phyloP scores from a whole-genome alignment of 179 eudicot genomes.

The Nepenthes alata region DNA sequence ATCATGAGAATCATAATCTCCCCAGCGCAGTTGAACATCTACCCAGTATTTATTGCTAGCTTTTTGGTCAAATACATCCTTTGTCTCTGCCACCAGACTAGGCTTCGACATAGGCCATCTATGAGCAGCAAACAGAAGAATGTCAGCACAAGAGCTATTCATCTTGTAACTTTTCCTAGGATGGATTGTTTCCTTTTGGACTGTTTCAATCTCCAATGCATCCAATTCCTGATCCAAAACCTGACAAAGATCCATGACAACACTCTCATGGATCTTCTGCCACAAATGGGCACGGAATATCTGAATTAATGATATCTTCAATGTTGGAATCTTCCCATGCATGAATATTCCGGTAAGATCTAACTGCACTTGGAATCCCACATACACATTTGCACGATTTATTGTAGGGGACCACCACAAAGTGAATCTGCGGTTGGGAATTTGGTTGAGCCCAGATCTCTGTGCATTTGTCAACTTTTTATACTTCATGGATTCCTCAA shows the following conservation, averaged over 20 bases:
- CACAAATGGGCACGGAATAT: constrained; percentile 99
- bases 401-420: constrained; percentile 99
- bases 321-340: constrained; percentile 97
- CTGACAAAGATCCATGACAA: constrained; percentile 99
- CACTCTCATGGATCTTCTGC: constrained; percentile 99
- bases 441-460: constrained; percentile 96
- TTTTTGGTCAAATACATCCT: constrained; percentile 98
- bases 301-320: constrained; percentile 92
- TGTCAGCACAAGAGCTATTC: constrained; percentile 98
- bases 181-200: constrained; percentile 98
- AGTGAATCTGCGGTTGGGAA: constrained; percentile 96
- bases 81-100: constrained; percentile 91
- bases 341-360: constrained; percentile 97
- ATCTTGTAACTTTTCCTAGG: constrained; percentile 98
- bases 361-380: constrained; percentile 98
- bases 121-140: constrained; percentile 96
- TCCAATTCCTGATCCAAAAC: constrained; percentile 97
- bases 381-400: constrained; percentile 95
- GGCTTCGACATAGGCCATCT: constrained; percentile 99
- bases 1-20: constrained; percentile 98
- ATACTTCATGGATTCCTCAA: constrained; percentile 99
- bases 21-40: constrained; percentile 99
- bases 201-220: constrained; percentile 96
- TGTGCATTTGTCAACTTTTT: constrained; percentile 98
- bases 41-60: constrained; percentile 98